phyloP scores from a whole-genome alignment of 164 flowering plant genomes.

The Sextonia rubra region DNA sequence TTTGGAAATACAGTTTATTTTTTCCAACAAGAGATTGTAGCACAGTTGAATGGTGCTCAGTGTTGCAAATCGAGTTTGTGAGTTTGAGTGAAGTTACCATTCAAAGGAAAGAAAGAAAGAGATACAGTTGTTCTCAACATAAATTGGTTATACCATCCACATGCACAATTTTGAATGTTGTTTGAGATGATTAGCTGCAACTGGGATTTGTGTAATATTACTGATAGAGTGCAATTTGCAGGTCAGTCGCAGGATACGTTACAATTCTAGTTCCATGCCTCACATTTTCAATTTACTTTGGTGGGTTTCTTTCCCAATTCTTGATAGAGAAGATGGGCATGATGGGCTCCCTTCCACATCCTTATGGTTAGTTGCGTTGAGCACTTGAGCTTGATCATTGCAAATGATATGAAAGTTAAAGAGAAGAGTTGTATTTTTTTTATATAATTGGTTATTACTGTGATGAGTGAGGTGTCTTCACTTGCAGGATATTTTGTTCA shows the following conservation, averaged over 20 bases:
- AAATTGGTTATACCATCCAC: background rate
- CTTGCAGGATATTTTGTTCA: constrained; percentile 83
- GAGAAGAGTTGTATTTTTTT: background rate
- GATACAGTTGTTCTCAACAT: background rate
- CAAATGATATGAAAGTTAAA: background rate
- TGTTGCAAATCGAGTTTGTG: too few species aligned
- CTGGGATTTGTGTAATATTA: background rate
- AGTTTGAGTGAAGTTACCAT: too few species aligned
- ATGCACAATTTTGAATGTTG: background rate
- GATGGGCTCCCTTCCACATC: constrained; percentile 92
- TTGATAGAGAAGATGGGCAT: constrained; percentile 96
- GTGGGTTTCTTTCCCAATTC: constrained; percentile 79
- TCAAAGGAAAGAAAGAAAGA: too few species aligned
- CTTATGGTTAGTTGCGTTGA: constrained; percentile 70
- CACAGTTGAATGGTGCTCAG: too few species aligned
- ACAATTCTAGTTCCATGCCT: constrained; percentile 66
- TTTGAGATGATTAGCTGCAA: background rate
- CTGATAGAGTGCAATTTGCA: constrained; percentile 28
- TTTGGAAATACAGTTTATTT: too few species aligned
- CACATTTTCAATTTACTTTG: constrained; percentile 64
- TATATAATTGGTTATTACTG: background rate
- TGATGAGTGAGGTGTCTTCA: background rate
- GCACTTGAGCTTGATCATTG: background rate
- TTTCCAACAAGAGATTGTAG: too few species aligned
- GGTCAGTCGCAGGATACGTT: constrained; percentile 57